phyloP scores from a whole-genome alignment of 2,329 filamentous ascomycete genomes.

The Aspergillus unguis region DNA sequence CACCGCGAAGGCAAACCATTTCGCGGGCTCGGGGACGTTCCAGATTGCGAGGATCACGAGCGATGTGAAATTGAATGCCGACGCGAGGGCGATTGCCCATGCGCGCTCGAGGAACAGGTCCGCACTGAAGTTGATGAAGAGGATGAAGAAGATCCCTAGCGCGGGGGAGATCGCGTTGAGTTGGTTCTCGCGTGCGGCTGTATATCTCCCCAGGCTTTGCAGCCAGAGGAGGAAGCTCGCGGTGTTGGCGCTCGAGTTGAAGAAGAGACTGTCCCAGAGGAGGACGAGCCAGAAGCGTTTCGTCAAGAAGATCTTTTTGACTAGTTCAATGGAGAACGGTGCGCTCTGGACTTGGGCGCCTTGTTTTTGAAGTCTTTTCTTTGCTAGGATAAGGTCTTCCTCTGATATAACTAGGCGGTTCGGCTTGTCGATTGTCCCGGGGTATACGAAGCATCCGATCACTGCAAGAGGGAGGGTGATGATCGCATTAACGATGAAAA shows the following conservation, averaged over 20 bases:
- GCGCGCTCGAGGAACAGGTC: conserved; percentile 1
- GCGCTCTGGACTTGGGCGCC: conserved; percentile 12
- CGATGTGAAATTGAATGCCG: background rate
- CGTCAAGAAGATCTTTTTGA: conserved; percentile 32
- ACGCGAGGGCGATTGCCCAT: conserved; percentile 1
- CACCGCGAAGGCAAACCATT: conserved; percentile 1
- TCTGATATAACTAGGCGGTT: conserved; percentile 23
- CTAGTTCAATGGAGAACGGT: conserved; percentile 29
- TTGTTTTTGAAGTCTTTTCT: conserved; percentile 35
- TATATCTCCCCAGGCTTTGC: conserved; percentile 36
- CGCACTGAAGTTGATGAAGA: conserved; percentile 2
- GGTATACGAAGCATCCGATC: conserved; percentile 23
- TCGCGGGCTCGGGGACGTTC: background rate
- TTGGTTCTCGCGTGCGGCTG: background rate
- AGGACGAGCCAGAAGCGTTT: conserved; percentile 40
- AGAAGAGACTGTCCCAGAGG: conserved; percentile 3
- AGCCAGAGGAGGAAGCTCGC: conserved; percentile 33
- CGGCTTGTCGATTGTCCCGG: conserved; percentile 20
- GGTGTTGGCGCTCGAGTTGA: conserved; percentile 1
- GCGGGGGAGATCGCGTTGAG: background rate
- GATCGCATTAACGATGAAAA: conserved; percentile 28
- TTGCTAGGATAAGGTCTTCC: conserved; percentile 22
- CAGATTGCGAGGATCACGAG: background rate
- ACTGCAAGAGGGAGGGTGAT: conserved; percentile 25
- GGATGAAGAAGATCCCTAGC: conserved; percentile 1